A percentile compares a stretch with the other conserved stretches of the same genome.
phyloP scores from a whole-genome alignment of 495 filamentous ascomycete species.

The Lophium mytilinum region DNA sequence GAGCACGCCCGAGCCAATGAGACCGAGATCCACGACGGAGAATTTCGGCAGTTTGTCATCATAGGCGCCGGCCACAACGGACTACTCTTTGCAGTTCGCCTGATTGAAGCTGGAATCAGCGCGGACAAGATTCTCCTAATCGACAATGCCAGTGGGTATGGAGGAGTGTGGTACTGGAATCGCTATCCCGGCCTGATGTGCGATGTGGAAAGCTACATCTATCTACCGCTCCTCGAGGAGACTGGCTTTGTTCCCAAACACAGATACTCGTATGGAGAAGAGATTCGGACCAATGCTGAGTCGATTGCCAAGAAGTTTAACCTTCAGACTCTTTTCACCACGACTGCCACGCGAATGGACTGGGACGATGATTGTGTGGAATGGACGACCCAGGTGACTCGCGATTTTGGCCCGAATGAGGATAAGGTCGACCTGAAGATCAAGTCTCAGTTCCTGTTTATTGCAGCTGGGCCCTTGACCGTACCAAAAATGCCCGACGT shows the following conservation, averaged over 20 bases:
- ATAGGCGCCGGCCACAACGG: conserved; percentile 46
- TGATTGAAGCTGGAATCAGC: conserved; percentile 40
- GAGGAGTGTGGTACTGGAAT: conserved; percentile 50
- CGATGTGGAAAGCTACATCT: conserved; percentile 43
- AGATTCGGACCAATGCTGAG: conserved; percentile 38
- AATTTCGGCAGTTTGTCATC: conserved; percentile 39
- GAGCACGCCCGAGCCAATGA: conserved; percentile 22
- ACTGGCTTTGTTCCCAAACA: conserved; percentile 45
- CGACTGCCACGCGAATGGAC: neutral
- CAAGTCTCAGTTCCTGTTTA: too few species aligned
- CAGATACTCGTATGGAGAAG: conserved; percentile 37
- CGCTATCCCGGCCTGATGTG: conserved; percentile 43
- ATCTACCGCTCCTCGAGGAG: conserved; percentile 50
- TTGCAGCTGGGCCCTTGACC: too few species aligned
- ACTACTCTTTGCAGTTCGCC: conserved; percentile 39
- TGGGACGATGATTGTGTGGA: neutral
- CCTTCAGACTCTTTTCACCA: neutral
- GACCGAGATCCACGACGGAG: conserved; percentile 22
- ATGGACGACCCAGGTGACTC: neutral
- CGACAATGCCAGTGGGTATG: conserved; percentile 41
- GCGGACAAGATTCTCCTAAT: conserved; percentile 40
- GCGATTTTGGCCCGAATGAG: too few species aligned
- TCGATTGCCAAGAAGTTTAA: neutral
- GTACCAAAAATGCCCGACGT: too few species aligned
- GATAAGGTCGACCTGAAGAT: too few species aligned